Evolutionary conservation across 2,329 filamentous ascomycete species (phyloP), one percentile per base, ranked within the genome.

Genomic region (Fusarium ambrosium): DNA sequence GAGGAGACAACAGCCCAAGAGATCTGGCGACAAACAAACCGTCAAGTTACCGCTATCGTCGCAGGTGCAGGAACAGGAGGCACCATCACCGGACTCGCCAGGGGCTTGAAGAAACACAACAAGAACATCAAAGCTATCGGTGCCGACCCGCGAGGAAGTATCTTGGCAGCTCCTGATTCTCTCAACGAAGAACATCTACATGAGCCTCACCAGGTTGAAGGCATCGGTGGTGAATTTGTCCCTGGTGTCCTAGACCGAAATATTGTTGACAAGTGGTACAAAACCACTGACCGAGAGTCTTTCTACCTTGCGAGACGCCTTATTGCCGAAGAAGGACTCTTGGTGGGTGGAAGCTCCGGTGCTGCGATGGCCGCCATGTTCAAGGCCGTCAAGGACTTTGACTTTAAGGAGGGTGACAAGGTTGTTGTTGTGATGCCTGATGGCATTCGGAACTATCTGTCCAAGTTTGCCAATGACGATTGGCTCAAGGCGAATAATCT

Each of bases 181-280:
- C 32, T 63, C 76, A 98, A 98, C 82, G 87, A 94, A 53, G 92
- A 93, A 72, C 90, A 92, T 81, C 89, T 90, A 68, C 95, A 98
- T 80, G 91, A 94, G 82, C 88, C 92, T 2, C 98, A 98, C 87
- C 98, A 98, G 86, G 95, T 98, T 1, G 96, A 98, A 86, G 96
- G 96, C 41, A 98, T 98, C 79, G 96, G 96, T n/a, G 98, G 98
- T 83, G 96, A 98, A 83, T 98, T 98, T 83, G 93, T 98, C 71
- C 96, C 96, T 6, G 93, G 98, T 34, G 97, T 98, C 4, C 87
- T 98, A 68, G 92, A 96, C 74, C 94, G 93, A 80, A 84, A 91
- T 24, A 82, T 89, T 9, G 93, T 98, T 29, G 94, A 98, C 83
- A 93, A 92, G 80, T 98, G 96, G 96, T 98, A 98, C 87, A 98